These are phyloP conservation scores for Monascus ruber DNA, from an alignment of 2,329 filamentous ascomycete species.

Conservation along the genomic window DNA sequence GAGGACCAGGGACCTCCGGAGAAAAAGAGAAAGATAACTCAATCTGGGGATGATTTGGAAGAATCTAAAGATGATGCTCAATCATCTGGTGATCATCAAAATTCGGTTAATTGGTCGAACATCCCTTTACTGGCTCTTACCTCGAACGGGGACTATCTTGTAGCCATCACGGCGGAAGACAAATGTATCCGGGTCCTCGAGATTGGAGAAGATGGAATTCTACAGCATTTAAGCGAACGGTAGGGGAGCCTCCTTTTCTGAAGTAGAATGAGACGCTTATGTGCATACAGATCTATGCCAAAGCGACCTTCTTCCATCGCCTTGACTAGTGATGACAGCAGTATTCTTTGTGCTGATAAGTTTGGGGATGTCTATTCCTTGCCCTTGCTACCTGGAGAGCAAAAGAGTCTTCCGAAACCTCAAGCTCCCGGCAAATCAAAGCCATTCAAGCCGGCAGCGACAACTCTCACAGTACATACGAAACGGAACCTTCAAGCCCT, in stretches of 20 bases:
- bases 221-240: slow-evolving; percentile 63
- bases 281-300: slow-evolving; percentile 57
- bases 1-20: slow-evolving; percentile 27
- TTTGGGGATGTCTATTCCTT: slow-evolving; percentile 93
- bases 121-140: slow-evolving; percentile 60
- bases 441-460: slow-evolving; percentile 42
- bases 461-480: slow-evolving; percentile 49
- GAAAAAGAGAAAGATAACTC: slow-evolving; percentile 34
- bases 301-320: slow-evolving; percentile 74
- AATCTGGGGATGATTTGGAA: slow-evolving; percentile 5
- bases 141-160: slow-evolving; percentile 52
- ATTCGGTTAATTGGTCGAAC: slow-evolving; percentile 37
- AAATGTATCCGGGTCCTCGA: slow-evolving; percentile 79
- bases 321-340: slow-evolving; percentile 56
- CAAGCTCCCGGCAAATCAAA: slow-evolving; percentile 17
- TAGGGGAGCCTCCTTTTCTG: slow-evolving; percentile 24
- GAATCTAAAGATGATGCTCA: slow-evolving; percentile 8
- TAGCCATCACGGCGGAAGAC: slow-evolving; percentile 80
- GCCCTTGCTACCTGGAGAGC: slow-evolving; percentile 49
- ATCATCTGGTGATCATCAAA: slow-evolving; percentile 6
- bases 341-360: slow-evolving; percentile 80
- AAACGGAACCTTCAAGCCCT: slow-evolving; percentile 48
- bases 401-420: slow-evolving; percentile 24
- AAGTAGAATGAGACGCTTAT: slow-evolving; percentile 2
- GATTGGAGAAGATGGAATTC: slow-evolving; percentile 47